These are phyloP conservation scores for Beauveria bassiana DNA, from an alignment of 2,329 filamentous ascomycete genomes.

Conservation along the genomic window DNA sequence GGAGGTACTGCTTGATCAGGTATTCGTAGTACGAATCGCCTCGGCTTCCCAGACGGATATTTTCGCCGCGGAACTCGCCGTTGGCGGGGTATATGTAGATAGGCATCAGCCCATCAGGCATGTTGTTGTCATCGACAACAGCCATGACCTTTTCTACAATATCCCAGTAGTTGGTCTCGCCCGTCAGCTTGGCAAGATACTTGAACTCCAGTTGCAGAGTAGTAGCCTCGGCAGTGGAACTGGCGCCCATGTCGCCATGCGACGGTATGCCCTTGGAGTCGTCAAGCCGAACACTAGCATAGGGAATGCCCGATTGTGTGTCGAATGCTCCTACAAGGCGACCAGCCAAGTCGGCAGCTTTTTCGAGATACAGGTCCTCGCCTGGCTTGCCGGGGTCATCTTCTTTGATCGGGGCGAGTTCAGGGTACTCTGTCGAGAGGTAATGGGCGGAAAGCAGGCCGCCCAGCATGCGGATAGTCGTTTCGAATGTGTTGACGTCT, in stretches of 20 bases:
- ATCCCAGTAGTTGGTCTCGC: constrained; percentile 88
- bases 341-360: constrained; percentile 87
- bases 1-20: constrained; percentile 94
- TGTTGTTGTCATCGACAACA: constrained; percentile 74
- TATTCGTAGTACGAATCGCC: constrained; percentile 99
- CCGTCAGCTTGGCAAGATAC: constrained; percentile 89
- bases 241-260: constrained; percentile 78
- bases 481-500: constrained; percentile 96
- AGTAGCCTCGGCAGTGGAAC: constrained; percentile 88
- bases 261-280: constrained; percentile 69
- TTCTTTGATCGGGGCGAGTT: constrained; percentile 66
- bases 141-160: constrained; percentile 87
- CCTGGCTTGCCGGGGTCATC: constrained; percentile 66
- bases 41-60: constrained; percentile 86
- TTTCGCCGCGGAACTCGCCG: constrained; percentile 72
- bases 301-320: constrained; percentile 77
- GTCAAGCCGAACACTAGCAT: constrained; percentile 81
- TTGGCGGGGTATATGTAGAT: constrained; percentile 80
- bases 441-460: constrained; percentile 91
- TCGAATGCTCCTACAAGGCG: constrained; percentile 83
- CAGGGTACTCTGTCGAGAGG: constrained; percentile 73
- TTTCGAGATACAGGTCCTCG: constrained; percentile 92
- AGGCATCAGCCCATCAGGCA: constrained; percentile 75
- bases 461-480: constrained; percentile 94
- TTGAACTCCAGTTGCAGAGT: constrained; percentile 95